phyloP scores from a whole-genome alignment of 73 alveolate species.

The Paramecium sonneborni region DNA sequence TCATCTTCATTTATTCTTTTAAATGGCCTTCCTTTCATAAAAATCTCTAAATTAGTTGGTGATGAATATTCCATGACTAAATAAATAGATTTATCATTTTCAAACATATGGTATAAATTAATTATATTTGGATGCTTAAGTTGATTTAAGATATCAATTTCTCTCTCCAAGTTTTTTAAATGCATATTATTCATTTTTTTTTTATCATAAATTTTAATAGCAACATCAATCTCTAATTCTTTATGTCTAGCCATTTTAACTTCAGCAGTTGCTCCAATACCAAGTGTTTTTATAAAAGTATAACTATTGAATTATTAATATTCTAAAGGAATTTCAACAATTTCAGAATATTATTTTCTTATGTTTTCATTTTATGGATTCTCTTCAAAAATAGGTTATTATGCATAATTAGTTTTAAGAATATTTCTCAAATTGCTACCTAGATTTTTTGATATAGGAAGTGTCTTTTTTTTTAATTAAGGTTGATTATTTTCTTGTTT shows the following conservation, averaged over 20 bases:
- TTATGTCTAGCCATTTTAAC: conserved; percentile 59
- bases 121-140: conserved; percentile 64
- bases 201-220: conserved; percentile 69
- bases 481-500: background rate
- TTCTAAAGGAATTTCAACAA: background rate
- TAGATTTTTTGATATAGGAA: conserved; percentile 1
- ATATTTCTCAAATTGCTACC: conserved; percentile 51
- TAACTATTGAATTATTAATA: conserved; percentile 21
- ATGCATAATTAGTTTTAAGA: background rate
- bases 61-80: conserved; percentile 78
- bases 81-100: conserved; percentile 63
- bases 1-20: conserved; percentile 76
- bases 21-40: conserved; percentile 66
- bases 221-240: conserved; percentile 57
- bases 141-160: conserved; percentile 55
- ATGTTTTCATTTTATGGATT: conserved; percentile 23
- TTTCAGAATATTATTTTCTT: conserved; percentile 12
- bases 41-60: conserved; percentile 64
- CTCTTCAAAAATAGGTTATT: conserved; percentile 33
- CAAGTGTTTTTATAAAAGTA: conserved; percentile 38
- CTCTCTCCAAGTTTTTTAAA: conserved; percentile 58
- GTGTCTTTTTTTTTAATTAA: background rate
- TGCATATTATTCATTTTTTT: conserved; percentile 31
- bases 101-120: conserved; percentile 50
- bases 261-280: conserved; percentile 65